Base-by-base conservation (phyloP, 2,329 filamentous ascomycete genomes). In the Macrophomina pseudophaseolina region DNA sequence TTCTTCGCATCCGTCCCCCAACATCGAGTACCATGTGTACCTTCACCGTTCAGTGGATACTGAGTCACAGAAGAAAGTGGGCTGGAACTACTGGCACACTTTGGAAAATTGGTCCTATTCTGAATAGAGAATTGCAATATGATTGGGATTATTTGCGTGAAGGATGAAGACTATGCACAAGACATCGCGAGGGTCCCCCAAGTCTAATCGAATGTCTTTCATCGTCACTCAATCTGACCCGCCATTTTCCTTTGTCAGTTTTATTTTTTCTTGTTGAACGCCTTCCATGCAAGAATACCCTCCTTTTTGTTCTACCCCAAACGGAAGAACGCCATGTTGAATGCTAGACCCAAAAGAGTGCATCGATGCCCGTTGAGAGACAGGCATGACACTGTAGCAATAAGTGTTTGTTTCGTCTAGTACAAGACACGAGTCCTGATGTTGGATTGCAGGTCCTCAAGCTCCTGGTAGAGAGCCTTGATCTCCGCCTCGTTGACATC, bases 371-470 rank as follows among this genome's bases (percentile, higher is more conserved):
- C 51, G 38, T 30, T 46, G 14, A 42, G 12, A 46, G 51, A 52
- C 4, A 44, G 35, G 23, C 23, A 23, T 6, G 48, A 38, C 40
- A 42, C 66, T 32, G 23, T 30, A 35, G 33, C 18, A 52, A 62
- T 23, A 9, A 53, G 12, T 30, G 38, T 32, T 14, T 18, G 32
- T 23, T 42, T 59, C 54, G 42, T 64, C 69, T 77, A 82, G 72
- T 83, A 84, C 70, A 84, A 72, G 65, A 84, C 81, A 68, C 82
- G 75, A 18, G 82, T 84, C 68, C 82, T 76, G 68, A 84, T 82
- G 66, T 84, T 86, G 92, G 91, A 94, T 80, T 85, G 89, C 69
- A 97, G 85, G 67, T 86, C 87, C 79, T 98, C 93, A 46, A 99
- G 84, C 74, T 86, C 90, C 72, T 94, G 90, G 71, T 91, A 93